phyloP scores from a whole-genome alignment of 257 asterid genomes.

The Cynanchum wilfordii region DNA sequence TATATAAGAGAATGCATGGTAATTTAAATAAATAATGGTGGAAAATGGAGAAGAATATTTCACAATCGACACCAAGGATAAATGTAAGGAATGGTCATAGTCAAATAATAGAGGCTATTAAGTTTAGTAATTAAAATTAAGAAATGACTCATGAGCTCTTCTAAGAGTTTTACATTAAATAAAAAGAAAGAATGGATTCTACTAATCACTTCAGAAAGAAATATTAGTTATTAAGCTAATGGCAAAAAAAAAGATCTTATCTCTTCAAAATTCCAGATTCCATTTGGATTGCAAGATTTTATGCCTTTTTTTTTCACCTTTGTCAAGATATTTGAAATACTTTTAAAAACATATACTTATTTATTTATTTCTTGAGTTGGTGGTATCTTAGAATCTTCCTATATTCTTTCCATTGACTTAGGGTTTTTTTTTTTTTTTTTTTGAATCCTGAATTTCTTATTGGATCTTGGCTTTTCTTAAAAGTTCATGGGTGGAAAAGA shows the following conservation, averaged over 20 bases:
- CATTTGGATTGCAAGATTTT: constrained; percentile 48
- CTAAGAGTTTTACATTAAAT: constrained; percentile 16
- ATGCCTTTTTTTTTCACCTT: constrained; percentile 22
- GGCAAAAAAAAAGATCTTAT: constrained; percentile 17
- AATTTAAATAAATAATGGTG: too few relatives aligned
- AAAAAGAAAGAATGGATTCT: not conserved
- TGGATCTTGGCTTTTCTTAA: constrained; percentile 1
- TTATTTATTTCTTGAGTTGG: too few relatives aligned
- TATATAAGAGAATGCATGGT: too few relatives aligned
- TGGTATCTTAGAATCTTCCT: constrained; percentile 31
- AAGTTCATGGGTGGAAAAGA: too few relatives aligned
- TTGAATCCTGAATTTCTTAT: not conserved
- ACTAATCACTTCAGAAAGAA: constrained; percentile 22
- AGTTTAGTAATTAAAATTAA: not conserved
- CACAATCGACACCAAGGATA: not conserved
- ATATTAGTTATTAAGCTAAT: constrained; percentile 28
- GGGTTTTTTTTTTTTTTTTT: not conserved
- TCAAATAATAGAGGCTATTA: not conserved
- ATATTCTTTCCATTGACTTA: constrained; percentile 10
- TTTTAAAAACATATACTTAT: too few relatives aligned
- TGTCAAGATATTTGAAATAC: constrained; percentile 15
- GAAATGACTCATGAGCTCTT: constrained; percentile 18
- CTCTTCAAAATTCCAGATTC: constrained; percentile 36
- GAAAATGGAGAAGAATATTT: too few relatives aligned
- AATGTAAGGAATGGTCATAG: not conserved